Evolutionary conservation across 768 basidiomycete species (phyloP), one percentile per base, ranked within the genome.

Genomic region (Suillus bovinus): DNA sequence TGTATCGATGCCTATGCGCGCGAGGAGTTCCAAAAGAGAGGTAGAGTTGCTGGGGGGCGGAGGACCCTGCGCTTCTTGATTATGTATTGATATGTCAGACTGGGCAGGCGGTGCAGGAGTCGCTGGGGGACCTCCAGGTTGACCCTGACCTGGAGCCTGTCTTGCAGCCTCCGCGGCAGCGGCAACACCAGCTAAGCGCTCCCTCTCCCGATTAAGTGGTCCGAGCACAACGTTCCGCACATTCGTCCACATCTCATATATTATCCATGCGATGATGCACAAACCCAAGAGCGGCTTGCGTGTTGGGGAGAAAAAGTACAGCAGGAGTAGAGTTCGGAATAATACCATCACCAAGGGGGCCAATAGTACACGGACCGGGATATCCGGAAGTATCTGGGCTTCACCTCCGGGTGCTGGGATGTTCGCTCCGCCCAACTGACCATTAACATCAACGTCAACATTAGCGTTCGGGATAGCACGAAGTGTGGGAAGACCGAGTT

Each of bases 231-330:
- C 74, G 36, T 73, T 80, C 42, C 86, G 81, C 61, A 91, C 81
- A 29, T 87, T 86, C 58, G 82, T 83, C 88, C 88, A 90, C 38
- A 88, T 85, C 72, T 92, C 90, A 70, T 89, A 92, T 29, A 88
- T 60, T 72, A 90, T 84, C 88, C 88, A 91, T 2, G 79, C 83
- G 27, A 86, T 74, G 34, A 92, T 80, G 61, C 91, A 75, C 42
- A 89, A 66, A 39, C 85, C 88, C 62, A 91, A 82, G 22, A 91
- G 70, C 6, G 90, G 90, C 60, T 89, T 89, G 66, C 87, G 81
- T 8, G 87, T 82, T 0, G 90, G 90, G 5, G 87, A 86, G 68
- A 92, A 86, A 72, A 92, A 90, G 73, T 91, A 92, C 4, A 92
- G 78, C 33, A 92, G 77, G 14, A 92, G 78, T 14, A 84, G 67